Percentiles rank a stretch among this genome's conserved stretches.
Evolutionary conservation across 805 yeast genomes (phyloP).

Genomic region (Lipomyces yamanashiensis): DNA sequence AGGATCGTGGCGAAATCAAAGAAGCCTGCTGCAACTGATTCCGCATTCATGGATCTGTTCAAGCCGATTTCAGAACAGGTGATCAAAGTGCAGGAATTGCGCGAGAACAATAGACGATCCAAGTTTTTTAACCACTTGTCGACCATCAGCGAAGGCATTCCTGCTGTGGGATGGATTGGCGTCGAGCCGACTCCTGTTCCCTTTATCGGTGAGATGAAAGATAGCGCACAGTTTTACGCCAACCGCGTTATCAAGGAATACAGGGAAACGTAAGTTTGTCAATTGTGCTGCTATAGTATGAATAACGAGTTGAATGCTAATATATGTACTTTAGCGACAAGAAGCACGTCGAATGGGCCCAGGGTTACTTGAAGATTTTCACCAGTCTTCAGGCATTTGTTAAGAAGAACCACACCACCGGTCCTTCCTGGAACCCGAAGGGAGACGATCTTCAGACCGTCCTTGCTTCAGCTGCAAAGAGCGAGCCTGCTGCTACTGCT

Average conservation of each 20-base stretch:
- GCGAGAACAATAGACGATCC: constrained; percentile 76
- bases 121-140: constrained; percentile 71
- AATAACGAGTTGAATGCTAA: neutral
- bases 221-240: constrained; percentile 92
- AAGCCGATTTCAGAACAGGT: constrained; percentile 70
- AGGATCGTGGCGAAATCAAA: constrained; percentile 61
- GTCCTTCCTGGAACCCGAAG: constrained; percentile 74
- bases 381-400: constrained; percentile 74
- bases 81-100: constrained; percentile 60
- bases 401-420: constrained; percentile 78
- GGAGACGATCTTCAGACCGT: constrained; percentile 61
- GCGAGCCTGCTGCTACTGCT: constrained; percentile 49
- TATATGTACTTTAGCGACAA: constrained; percentile 49
- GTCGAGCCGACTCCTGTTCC: constrained; percentile 71
- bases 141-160: constrained; percentile 85
- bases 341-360: constrained; percentile 81
- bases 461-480: constrained; percentile 45
- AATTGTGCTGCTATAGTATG: no score
- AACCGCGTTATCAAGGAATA: constrained; percentile 85
- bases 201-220: constrained; percentile 79
- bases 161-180: constrained; percentile 90
- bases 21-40: constrained; percentile 59
- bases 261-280: constrained; percentile 55
- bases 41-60: constrained; percentile 60
- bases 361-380: constrained; percentile 62